A percentile compares a stretch with the other conserved stretches of the same genome.
phyloP scores from a whole-genome alignment of 768 basidiomycete genomes.

The Leucogyrophana mollusca region DNA sequence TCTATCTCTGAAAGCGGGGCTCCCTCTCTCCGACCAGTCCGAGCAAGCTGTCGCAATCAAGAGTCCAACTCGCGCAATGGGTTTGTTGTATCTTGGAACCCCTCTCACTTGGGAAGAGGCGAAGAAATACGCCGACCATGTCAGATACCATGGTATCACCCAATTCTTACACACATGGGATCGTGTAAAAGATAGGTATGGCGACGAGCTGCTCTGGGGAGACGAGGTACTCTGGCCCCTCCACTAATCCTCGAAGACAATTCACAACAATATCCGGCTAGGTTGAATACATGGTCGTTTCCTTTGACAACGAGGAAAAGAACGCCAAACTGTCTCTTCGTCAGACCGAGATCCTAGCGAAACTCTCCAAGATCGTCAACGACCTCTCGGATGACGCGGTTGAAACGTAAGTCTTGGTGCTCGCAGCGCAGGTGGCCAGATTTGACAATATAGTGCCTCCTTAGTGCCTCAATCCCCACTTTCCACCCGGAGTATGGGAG shows the following conservation, averaged over 20 bases:
- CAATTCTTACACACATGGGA: slow-evolving; percentile 96
- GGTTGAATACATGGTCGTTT: slow-evolving; percentile 96
- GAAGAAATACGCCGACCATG: slow-evolving; percentile 84
- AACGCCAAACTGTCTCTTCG: slow-evolving; percentile 90
- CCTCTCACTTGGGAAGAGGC: slow-evolving; percentile 91
- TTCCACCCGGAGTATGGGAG: slow-evolving; percentile 99
- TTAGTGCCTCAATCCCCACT: slow-evolving; percentile 73
- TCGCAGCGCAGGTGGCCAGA: background rate
- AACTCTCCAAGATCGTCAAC: slow-evolving; percentile 66
- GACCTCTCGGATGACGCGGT: slow-evolving; percentile 54
- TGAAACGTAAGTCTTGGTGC: slow-evolving; percentile 48
- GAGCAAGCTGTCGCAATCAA: slow-evolving; percentile 12
- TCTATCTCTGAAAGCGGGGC: background rate
- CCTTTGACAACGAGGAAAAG: slow-evolving; percentile 75
- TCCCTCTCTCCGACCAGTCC: background rate
- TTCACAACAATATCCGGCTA: slow-evolving; percentile 31
- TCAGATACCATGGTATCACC: slow-evolving; percentile 87
- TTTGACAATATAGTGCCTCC: background rate
- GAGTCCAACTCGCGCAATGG: slow-evolving; percentile 53
- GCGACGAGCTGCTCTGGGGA: slow-evolving; percentile 95
- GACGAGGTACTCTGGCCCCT: slow-evolving; percentile 72
- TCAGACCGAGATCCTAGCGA: slow-evolving; percentile 89
- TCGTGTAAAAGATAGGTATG: slow-evolving; percentile 83
- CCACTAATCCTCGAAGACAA: slow-evolving; percentile 3
- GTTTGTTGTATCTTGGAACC: slow-evolving; percentile 89